phyloP scores from a whole-genome alignment of 2,329 filamentous ascomycete species.

The Eurotiales sp. region DNA sequence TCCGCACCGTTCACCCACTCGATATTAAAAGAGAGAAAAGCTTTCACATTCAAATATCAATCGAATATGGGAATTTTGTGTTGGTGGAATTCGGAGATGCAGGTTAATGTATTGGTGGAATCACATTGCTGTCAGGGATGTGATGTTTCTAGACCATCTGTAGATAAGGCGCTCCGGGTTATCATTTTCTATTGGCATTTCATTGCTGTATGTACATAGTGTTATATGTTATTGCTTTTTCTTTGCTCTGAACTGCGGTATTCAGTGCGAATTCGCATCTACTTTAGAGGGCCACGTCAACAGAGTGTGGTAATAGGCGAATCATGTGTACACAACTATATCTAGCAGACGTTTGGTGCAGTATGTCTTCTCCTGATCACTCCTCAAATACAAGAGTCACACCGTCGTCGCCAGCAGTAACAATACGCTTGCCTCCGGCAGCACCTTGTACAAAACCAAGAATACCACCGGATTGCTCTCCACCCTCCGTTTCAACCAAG shows the following conservation, averaged over 20 bases:
- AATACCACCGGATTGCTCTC: slow-evolving; percentile 77
- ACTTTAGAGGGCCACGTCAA: background rate
- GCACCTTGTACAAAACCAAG: slow-evolving; percentile 82
- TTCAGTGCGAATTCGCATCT: background rate
- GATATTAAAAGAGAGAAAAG: background rate
- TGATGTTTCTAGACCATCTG: slow-evolving; percentile 13
- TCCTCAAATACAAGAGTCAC: slow-evolving; percentile 46
- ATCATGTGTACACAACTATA: background rate
- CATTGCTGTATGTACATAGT: slow-evolving; percentile 17
- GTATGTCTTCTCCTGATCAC: slow-evolving; percentile 15
- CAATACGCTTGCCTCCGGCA: slow-evolving; percentile 63
- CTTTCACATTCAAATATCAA: background rate
- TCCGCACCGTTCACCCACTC: background rate
- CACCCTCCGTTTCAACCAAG: slow-evolving; percentile 51
- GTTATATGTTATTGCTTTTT: slow-evolving; percentile 9
- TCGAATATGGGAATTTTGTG: background rate
- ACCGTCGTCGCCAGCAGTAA: slow-evolving; percentile 86
- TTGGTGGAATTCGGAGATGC: background rate
- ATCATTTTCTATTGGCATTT: slow-evolving; percentile 14
- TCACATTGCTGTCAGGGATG: slow-evolving; percentile 5
- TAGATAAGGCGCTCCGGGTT: slow-evolving; percentile 18
- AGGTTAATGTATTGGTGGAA: slow-evolving; percentile 11
- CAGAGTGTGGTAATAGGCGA: background rate
- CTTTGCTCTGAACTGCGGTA: background rate
- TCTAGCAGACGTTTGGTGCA: background rate